Conservation (phyloP, 441 rosid species). For the Syzygium malaccense region DNA sequence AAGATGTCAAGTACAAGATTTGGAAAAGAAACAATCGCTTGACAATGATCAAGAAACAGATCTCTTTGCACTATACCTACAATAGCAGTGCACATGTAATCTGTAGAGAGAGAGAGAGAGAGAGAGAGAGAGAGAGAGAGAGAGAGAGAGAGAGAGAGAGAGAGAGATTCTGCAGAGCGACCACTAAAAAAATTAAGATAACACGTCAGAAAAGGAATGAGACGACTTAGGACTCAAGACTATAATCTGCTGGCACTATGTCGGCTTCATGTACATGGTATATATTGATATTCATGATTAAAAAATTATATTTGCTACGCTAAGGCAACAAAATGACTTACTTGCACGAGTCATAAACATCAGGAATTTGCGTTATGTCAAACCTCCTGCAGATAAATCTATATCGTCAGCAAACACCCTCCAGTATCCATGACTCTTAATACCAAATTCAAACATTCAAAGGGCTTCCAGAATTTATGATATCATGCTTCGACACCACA, state of each 20-base stretch:
- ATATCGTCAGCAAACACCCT: conserved; percentile 5
- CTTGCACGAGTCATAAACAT: conserved; percentile 99
- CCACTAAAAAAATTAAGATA: not conserved
- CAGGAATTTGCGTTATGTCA: conserved; percentile 99
- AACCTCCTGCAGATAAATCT: conserved; percentile 72
- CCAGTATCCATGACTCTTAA: not conserved
- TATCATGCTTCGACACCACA: not conserved
- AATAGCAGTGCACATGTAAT: not conserved
- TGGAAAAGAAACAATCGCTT: not conserved
- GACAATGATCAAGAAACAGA: not conserved
- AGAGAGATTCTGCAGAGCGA: not conserved
- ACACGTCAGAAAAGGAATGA: not conserved
- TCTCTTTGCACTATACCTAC: not conserved
- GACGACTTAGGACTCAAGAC: not conserved
- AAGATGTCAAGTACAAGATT: not conserved
- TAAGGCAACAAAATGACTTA: conserved; percentile 34
- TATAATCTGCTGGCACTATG: not conserved
- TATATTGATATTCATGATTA: not conserved
- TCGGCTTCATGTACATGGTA: not conserved
- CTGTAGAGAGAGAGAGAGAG: not conserved
- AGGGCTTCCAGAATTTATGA: not conserved
- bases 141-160: not conserved
- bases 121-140: not conserved
- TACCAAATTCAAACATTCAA: not conserved
- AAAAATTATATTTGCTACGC: not conserved